These are phyloP conservation scores for Lentinus tigrinus DNA, from an alignment of 768 basidiomycete species.

Conservation along the genomic window DNA sequence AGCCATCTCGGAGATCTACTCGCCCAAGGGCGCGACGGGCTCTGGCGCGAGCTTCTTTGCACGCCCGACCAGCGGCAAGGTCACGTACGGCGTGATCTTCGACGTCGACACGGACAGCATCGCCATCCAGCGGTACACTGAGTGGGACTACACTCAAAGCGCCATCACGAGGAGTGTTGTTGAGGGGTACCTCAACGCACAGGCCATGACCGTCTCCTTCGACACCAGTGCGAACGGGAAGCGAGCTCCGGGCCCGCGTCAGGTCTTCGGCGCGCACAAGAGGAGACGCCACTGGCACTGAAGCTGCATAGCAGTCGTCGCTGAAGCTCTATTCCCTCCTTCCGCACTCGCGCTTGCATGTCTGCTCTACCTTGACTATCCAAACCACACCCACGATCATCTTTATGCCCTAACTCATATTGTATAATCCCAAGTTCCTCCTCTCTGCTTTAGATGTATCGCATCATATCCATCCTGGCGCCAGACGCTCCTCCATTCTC, in stretches of 20 bases:
- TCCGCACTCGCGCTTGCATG: too few relatives aligned
- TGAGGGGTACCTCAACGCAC: slow-evolving; percentile 26
- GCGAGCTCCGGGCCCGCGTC: not conserved
- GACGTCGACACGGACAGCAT: slow-evolving; percentile 29
- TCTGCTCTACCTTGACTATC: too few relatives aligned
- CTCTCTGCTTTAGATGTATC: too few relatives aligned
- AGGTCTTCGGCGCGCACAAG: slow-evolving; percentile 16
- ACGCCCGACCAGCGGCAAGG: slow-evolving; percentile 18
- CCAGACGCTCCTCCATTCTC: too few relatives aligned
- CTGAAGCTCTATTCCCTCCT: not conserved
- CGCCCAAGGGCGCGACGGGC: slow-evolving; percentile 31
- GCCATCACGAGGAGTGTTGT: slow-evolving; percentile 23
- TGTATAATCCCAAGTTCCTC: too few relatives aligned
- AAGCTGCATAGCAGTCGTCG: not conserved
- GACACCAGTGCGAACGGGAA: not conserved
- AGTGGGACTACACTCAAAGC: slow-evolving; percentile 26
- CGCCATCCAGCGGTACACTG: slow-evolving; percentile 22
- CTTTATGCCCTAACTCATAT: too few relatives aligned
- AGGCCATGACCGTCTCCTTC: slow-evolving; percentile 23
- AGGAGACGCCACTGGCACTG: slow-evolving; percentile 16
- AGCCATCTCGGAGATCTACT: slow-evolving; percentile 32
- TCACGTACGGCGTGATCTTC: slow-evolving; percentile 23
- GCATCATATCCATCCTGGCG: too few relatives aligned
- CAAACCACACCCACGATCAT: too few relatives aligned
- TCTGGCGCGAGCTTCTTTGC: slow-evolving; percentile 23